phyloP scores from a whole-genome alignment of 352 stramenopile species.

The Blastocystis sp. region DNA sequence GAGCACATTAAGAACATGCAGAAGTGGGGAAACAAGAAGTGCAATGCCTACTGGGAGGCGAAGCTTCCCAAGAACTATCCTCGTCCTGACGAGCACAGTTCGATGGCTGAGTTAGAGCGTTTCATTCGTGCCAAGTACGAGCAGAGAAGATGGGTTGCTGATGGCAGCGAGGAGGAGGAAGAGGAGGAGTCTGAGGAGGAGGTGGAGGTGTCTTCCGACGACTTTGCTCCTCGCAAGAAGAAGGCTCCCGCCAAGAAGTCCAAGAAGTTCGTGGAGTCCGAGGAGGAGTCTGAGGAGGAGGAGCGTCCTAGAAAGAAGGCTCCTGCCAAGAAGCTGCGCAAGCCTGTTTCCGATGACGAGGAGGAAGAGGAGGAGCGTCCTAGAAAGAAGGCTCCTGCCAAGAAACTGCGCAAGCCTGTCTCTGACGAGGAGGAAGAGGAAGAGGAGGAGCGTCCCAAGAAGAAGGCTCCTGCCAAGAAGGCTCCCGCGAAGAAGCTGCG shows the following conservation, averaged over 20 bases:
- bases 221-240: constrained; percentile 9
- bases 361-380: background rate
- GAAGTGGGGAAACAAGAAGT: constrained; percentile 75
- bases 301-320: background rate
- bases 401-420: background rate
- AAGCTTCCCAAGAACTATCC: constrained; percentile 65
- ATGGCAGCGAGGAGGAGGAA: background rate
- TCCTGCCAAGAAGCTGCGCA: background rate
- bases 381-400: background rate
- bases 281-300: background rate
- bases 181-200: background rate
- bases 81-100: constrained; percentile 60
- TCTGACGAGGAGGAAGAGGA: background rate
- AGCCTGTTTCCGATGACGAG: background rate
- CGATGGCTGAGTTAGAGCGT: constrained; percentile 61
- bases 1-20: constrained; percentile 79
- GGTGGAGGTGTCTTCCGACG: constrained; percentile 6
- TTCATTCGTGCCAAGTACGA: constrained; percentile 66
- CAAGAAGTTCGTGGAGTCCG: background rate
- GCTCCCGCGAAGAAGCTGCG: background rate
- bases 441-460: background rate
- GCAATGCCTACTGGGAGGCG: constrained; percentile 78
- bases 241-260: constrained; percentile 37
- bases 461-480: constrained; percentile 35
- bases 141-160: constrained; percentile 50